Base-by-base conservation (phyloP, 2,329 filamentous ascomycete species). In the Diaporthe velutina region DNA sequence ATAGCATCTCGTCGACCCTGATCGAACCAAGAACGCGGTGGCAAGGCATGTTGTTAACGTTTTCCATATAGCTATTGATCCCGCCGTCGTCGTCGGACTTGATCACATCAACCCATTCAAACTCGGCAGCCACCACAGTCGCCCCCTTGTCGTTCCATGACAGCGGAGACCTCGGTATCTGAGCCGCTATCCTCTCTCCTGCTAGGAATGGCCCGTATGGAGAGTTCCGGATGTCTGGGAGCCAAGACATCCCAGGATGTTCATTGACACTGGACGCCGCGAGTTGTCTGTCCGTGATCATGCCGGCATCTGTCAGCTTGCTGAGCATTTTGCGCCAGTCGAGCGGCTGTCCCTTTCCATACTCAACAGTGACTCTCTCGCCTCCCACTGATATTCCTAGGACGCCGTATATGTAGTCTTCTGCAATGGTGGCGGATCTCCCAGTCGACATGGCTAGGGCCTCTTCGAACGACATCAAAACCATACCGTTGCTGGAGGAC, bases 201-300 rank as follows among this genome's bases (percentile, higher is more conserved):
- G 28, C 60, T 9, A 66, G 15, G 19, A 66, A 66, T 8, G 40
- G 60, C 28, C 60, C 60, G 9, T 66, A 66, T 4, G 17, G 28
- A 19, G 10, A 35, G 28, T 19, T 19, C 9, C 8, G 25, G 1
- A 12, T 19, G 9, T 4, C 2, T 6, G 60, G 40, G 19, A 66
- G 10, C 60, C 60, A 66, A 15, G 40, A 66, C 60, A 66, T 66
- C 2, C 28, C 60, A 1, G 60, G 60, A 1, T 48, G 8, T 12
- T 66, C 19, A 25, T 66, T 48, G 5, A 48, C 25, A 30, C 40
- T 66, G 28, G 40, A 2, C 3, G 60, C 60, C 40, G 60, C 60
- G 15, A 66, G 60, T 1, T 66, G 60, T 25, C 60, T 66, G 40
- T 66, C 60, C 5, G 60, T 66, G 40, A 66, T 66, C 60, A 66